Base-by-base conservation (phyloP, 257 asterid species). In the Forsythia suspensa region DNA sequence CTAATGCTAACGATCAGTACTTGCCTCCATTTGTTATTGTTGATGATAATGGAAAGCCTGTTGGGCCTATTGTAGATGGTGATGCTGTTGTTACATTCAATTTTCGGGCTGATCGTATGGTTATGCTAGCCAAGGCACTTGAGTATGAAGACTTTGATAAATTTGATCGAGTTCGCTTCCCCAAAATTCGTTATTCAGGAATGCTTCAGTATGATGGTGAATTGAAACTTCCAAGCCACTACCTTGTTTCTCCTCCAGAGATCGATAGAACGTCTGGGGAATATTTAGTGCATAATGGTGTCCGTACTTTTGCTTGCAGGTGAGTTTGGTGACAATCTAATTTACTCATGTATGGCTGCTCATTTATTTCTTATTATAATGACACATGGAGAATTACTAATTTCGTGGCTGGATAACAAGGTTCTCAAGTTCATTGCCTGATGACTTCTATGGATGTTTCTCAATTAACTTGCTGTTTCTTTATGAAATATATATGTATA, bases 171-270 rank as follows among this genome's bases (percentile, higher is more conserved):
- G 99, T 95, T 78, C 83, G 99, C 55, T 75, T 87, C 74, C 98
- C 99, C 72, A 93, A 92, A 77, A 95, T 92, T 48, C 91, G 90
- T 48, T 95, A 92, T 71, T 97, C 98, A 74, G 99, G 99, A 51
- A 92, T 95, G 99, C 99, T 95, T 79, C 98, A 95, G 81, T 95
- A 95, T 74, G 99, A 95, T 79, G 99, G 99, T 63, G 99, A 95
- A 83, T 90, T 95, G 85, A 92, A 93, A 85, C 99, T 95, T 77
- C 99, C 99, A 61, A 93, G 72, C 51, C 86, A 76, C 37, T 95
- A 93, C 89, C 98, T 95, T 52, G 99, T 95, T 84, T 89, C 97
- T 79, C 99, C 99, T 70, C 99, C 99, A 0, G 96, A 92, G 81
- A 95, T 95, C 29, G 99, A 93, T 52, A 90, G 99, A 80, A 95